A percentile compares a stretch with the other conserved stretches of the same genome.
These are phyloP conservation scores for Dactylellina leptospora DNA, from an alignment of 2,329 filamentous ascomycete genomes.

Conservation along the genomic window DNA sequence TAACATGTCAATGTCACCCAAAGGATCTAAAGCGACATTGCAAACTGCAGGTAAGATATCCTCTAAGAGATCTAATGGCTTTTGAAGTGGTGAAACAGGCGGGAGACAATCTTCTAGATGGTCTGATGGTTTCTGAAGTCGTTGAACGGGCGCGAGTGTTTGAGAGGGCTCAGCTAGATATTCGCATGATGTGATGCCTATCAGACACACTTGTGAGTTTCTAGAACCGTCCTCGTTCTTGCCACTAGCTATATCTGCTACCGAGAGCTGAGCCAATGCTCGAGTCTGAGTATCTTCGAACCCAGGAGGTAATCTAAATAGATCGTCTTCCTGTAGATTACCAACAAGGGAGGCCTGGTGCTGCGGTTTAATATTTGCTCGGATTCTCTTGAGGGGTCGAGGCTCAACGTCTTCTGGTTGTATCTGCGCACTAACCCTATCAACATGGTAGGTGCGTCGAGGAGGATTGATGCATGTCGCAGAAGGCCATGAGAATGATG, in stretches of 20 bases:
- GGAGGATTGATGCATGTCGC: background rate
- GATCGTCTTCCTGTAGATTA: slow-evolving; percentile 12
- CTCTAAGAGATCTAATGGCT: slow-evolving; percentile 22
- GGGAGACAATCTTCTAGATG: too few species aligned
- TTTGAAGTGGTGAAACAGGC: slow-evolving; percentile 32
- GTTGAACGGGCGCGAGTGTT: too few species aligned
- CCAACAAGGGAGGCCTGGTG: background rate
- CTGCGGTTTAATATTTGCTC: background rate
- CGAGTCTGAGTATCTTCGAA: slow-evolving; percentile 12
- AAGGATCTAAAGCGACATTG: slow-evolving; percentile 25
- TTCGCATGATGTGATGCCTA: too few species aligned
- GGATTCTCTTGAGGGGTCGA: slow-evolving; percentile 21
- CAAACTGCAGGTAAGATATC: background rate
- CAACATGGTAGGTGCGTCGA: background rate
- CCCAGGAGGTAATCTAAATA: slow-evolving; percentile 12
- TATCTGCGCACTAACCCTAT: background rate
- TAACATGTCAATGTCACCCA: slow-evolving; percentile 27
- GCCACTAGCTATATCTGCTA: background rate
- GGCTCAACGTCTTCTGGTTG: background rate
- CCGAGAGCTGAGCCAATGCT: slow-evolving; percentile 1
- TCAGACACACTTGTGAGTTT: too few species aligned
- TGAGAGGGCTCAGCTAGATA: too few species aligned
- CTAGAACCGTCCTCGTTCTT: too few species aligned
- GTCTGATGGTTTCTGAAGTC: too few species aligned
- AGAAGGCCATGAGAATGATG: slow-evolving; percentile 8